These are phyloP conservation scores for Anisodus acutangulus DNA, from an alignment of 257 asterid genomes.

Conservation along the genomic window DNA sequence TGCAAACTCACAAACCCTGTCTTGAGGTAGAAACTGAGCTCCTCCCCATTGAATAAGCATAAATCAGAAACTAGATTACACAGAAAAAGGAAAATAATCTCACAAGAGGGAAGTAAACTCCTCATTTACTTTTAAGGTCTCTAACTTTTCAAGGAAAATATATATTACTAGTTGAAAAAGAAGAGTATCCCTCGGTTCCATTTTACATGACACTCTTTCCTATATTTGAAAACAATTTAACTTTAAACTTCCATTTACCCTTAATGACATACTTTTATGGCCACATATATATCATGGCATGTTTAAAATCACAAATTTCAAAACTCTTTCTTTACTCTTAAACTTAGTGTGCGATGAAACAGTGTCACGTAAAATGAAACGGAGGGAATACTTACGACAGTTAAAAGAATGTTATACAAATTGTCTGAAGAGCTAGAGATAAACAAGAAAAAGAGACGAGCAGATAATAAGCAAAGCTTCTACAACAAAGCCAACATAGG, in stretches of 20 bases:
- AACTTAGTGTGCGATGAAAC: not conserved
- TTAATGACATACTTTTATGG: not conserved
- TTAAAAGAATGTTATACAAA: not conserved
- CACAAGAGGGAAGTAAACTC: conserved; percentile 23
- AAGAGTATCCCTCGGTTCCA: not conserved
- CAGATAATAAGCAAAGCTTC: not conserved
- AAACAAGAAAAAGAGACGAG: not conserved
- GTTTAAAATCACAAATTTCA: not conserved
- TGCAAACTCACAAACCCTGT: conserved; percentile 98
- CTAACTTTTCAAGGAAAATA: conserved; percentile 19
- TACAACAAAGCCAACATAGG: not conserved
- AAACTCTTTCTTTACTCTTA: not conserved
- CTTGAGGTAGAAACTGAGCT: conserved; percentile 91
- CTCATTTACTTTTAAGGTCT: not conserved
- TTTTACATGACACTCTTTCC: not conserved
- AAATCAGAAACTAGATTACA: conserved; percentile 27
- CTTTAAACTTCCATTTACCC: not conserved
- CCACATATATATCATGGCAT: not conserved
- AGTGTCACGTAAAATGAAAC: not conserved
- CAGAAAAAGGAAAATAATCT: conserved; percentile 16
- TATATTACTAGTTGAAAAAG: not conserved
- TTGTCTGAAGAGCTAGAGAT: not conserved
- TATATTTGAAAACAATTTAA: not conserved
- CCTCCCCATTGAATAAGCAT: conserved; percentile 37
- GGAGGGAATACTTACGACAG: not conserved